A percentile compares a stretch with the other conserved stretches of the same genome.
Conservation (phyloP, 192 early-diverging fungal species). For the Dissophora ornata region DNA sequence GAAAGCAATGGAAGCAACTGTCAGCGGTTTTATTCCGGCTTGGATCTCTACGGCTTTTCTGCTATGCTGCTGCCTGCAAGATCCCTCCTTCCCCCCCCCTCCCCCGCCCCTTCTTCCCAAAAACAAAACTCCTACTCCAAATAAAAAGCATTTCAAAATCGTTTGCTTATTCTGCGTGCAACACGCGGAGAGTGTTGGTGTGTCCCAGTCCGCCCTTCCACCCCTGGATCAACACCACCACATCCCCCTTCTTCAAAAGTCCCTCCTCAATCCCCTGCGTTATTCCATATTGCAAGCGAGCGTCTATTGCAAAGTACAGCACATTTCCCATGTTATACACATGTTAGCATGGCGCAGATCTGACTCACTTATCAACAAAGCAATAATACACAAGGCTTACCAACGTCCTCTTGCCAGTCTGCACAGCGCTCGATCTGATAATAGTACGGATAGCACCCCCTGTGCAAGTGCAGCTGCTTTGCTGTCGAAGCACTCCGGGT, state of each 20-base stretch:
- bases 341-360: too few species aligned
- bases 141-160: too few species aligned
- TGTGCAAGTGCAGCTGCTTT: constrained; percentile 76
- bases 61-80: too few species aligned
- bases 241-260: constrained; percentile 73
- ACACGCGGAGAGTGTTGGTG: constrained; percentile 85
- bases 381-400: constrained; percentile 31
- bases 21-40: too few species aligned
- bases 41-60: too few species aligned
- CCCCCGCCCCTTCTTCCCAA: too few species aligned
- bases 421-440: constrained; percentile 54
- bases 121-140: too few species aligned
- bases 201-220: constrained; percentile 87
- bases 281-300: constrained; percentile 78
- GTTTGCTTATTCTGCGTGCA: constrained; percentile 62
- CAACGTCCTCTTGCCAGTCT: constrained; percentile 52
- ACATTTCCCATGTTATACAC: too few species aligned
- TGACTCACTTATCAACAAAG: too few species aligned
- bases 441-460: constrained; percentile 79
- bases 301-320: constrained; percentile 48
- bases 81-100: too few species aligned
- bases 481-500: constrained; percentile 75
- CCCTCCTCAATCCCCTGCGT: constrained; percentile 71
- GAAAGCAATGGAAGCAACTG: too few species aligned
- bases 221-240: constrained; percentile 84